Conservation (phyloP, 2,329 filamentous ascomycete genomes). For the Sarocladiaceae sp. region DNA sequence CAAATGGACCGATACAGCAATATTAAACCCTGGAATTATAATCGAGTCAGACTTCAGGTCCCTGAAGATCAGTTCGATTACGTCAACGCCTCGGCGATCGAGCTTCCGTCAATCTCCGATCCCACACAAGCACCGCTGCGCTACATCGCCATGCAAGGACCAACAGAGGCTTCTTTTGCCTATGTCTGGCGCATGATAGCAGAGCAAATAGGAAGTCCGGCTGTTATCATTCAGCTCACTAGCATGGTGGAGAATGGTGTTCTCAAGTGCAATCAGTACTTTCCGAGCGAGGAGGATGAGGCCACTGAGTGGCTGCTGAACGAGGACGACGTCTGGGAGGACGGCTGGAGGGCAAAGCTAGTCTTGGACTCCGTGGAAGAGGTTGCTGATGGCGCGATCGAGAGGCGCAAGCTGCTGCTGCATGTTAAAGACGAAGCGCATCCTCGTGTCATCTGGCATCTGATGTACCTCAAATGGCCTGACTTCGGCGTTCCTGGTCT, state of each 20-base stretch:
- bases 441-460: conserved; percentile 69
- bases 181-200: conserved; percentile 97
- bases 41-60: conserved; percentile 77
- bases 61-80: conserved; percentile 70
- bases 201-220: conserved; percentile 66
- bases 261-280: conserved; percentile 90
- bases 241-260: conserved; percentile 73
- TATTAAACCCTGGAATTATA: conserved; percentile 84
- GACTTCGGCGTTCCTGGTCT: conserved; percentile 80
- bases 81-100: conserved; percentile 76
- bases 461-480: conserved; percentile 84
- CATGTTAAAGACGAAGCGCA: conserved; percentile 41
- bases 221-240: conserved; percentile 91
- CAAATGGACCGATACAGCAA: conserved; percentile 79
- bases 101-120: conserved; percentile 42
- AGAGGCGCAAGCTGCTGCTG: conserved; percentile 70
- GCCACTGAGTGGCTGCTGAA: conserved; percentile 55
- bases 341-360: conserved; percentile 65
- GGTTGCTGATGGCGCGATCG: conserved; percentile 53
- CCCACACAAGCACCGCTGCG: conserved; percentile 37
- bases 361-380: conserved; percentile 60
- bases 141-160: conserved; percentile 94
- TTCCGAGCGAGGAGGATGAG: conserved; percentile 55
- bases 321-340: conserved; percentile 58
- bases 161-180: conserved; percentile 68